phyloP scores from a whole-genome alignment of 768 basidiomycete genomes.

The Suillus luteus region DNA sequence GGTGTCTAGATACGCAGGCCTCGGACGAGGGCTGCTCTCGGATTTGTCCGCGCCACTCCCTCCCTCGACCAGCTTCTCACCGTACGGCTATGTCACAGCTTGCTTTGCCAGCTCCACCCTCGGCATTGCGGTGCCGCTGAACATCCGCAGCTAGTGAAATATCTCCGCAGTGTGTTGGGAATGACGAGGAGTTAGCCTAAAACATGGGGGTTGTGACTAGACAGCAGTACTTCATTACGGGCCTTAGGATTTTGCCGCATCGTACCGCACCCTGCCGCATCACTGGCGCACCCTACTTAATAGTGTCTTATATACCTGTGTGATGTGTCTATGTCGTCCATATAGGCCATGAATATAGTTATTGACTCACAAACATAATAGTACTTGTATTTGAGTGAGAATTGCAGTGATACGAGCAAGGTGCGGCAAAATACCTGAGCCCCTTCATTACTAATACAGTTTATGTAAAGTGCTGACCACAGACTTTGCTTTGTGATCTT shows the following conservation, averaged over 20 bases:
- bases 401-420: too few species aligned
- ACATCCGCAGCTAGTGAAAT: not conserved
- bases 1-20: not conserved
- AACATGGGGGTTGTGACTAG: not conserved
- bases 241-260: too few species aligned
- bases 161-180: not conserved
- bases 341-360: too few species aligned
- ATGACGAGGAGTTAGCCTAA: not conserved
- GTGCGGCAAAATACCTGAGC: too few species aligned
- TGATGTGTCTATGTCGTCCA: too few species aligned
- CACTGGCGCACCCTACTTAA: too few species aligned
- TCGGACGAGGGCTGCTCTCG: not conserved
- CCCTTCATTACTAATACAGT: not conserved
- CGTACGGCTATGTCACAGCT: not conserved
- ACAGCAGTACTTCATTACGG: not conserved
- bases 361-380: too few species aligned
- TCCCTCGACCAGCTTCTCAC: too few species aligned
- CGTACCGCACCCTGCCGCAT: too few species aligned
- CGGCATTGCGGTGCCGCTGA: not conserved
- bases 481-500: not conserved
- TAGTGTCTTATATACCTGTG: too few species aligned
- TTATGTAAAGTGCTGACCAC: too few species aligned
- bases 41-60: not conserved
- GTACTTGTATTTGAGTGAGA: too few species aligned
- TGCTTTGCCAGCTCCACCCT: not conserved